A percentile compares a stretch with the other conserved stretches of the same genome.
phyloP scores from a whole-genome alignment of 1,139 yeast genomes.

The Protomyces arabidopsidicola region DNA sequence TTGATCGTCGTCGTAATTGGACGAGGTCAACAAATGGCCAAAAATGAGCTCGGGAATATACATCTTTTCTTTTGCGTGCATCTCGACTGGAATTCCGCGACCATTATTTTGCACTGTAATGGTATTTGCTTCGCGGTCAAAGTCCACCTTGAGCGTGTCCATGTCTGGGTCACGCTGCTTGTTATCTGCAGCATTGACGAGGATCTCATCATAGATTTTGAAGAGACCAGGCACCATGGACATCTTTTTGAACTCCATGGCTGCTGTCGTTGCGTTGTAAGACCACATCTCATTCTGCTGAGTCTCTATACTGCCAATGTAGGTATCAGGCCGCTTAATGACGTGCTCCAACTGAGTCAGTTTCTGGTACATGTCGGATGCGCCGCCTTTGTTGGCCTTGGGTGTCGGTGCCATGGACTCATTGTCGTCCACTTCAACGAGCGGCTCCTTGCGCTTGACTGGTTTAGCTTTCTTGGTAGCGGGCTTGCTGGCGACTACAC shows the following conservation, averaged over 20 bases:
- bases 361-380: constrained; percentile 76
- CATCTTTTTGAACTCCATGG: constrained; percentile 59
- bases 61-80: constrained; percentile 82
- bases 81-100: constrained; percentile 89
- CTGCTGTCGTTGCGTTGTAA: constrained; percentile 60
- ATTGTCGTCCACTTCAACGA: neutral
- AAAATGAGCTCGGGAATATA: constrained; percentile 95
- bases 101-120: constrained; percentile 91
- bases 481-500: constrained; percentile 2
- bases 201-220: constrained; percentile 93
- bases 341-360: constrained; percentile 94
- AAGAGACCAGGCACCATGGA: constrained; percentile 90
- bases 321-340: constrained; percentile 94
- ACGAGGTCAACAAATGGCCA: constrained; percentile 90
- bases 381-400: constrained; percentile 42
- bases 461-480: constrained; percentile 30
- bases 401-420: neutral
- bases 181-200: constrained; percentile 98
- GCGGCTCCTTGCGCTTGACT: constrained; percentile 16
- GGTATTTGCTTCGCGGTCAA: constrained; percentile 67
- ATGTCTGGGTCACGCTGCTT: constrained; percentile 89
- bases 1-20: constrained; percentile 91
- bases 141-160: constrained; percentile 76
- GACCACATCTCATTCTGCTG: constrained; percentile 83
- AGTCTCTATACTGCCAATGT: constrained; percentile 88